Base-by-base conservation (phyloP, 2,329 filamentous ascomycete genomes). In the Alternaria sp. region DNA sequence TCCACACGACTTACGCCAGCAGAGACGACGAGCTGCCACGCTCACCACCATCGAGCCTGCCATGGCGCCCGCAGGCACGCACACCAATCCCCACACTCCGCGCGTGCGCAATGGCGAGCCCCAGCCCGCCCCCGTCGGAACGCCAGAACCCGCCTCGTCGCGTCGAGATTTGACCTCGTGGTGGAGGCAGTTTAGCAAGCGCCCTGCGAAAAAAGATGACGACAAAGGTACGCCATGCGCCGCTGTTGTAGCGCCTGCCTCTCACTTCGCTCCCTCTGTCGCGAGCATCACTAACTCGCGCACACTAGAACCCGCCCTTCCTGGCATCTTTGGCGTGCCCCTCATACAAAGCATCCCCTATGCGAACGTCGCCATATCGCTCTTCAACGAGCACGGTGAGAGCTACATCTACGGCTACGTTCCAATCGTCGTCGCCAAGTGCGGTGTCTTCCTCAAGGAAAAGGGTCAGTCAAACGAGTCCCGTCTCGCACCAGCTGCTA, bases 321-420 rank as follows among this genome's bases (percentile, higher is more conserved):
- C 88, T 61, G 93, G 94, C 67, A 98, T 99, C 65, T 99, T 99
- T 77, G 95, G 95, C 54, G 89, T 99, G 34, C 93, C 95, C 39
- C 86, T 99, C 59, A 92, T 93, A 71, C 89, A 94, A 75, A 98
- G 94, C 81, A 98, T 99, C 78, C 91, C 91, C 61, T 98, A 99
- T 78, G 95, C 95, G 60, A 99, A 98, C 75, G 95, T 99, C 62
- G 95, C 95, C 65, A 99, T 99, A 73, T 98, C 94, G 22, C 87
- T 99, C 28, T 91, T 95, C 67, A 94, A 98, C 76, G 92, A 94
- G 67, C 87, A 95, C 67, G 94, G 94, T 32, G 89, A 95, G 78
- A 97, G 93, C 81, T 98, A 97, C 79, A 97, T 98, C 54, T 99
- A 98, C 78, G 95, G 95, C 74, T 98, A 98, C 75, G 94, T 99